Percentiles rank a stretch among this genome's conserved stretches.
These are phyloP conservation scores for Phyllosticta ampelicida DNA, from an alignment of 2,329 filamentous ascomycete species.

Conservation along the genomic window DNA sequence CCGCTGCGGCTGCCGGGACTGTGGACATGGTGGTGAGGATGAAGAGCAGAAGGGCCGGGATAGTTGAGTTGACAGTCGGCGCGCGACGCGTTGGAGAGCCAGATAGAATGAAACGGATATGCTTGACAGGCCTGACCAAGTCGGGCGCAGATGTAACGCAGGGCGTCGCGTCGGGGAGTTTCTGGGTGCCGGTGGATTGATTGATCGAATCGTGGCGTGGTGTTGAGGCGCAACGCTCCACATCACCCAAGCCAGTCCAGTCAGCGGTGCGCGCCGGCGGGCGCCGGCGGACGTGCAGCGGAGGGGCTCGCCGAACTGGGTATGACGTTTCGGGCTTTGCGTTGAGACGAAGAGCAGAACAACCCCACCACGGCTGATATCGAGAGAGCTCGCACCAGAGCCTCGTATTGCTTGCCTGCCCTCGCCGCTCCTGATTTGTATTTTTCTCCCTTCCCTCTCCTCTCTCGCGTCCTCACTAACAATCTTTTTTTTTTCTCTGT, in stretches of 20 bases:
- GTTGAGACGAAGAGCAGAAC: constrained; percentile 5
- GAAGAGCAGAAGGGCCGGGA: background rate
- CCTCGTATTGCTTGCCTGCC: background rate
- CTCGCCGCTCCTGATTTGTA: background rate
- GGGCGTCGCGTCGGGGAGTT: background rate
- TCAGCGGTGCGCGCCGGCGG: no score
- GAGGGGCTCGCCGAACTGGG: background rate
- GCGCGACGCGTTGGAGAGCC: background rate
- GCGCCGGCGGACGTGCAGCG: background rate
- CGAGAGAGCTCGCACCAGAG: constrained; percentile 3
- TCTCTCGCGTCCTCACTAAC: background rate
- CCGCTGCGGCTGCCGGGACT: background rate
- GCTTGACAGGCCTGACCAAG: background rate
- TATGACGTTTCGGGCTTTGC: constrained; percentile 9
- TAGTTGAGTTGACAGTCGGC: background rate
- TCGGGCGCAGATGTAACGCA: background rate
- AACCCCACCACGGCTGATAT: constrained; percentile 9
- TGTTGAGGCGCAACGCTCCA: background rate
- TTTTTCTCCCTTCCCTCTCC: background rate
- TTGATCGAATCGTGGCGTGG: background rate
- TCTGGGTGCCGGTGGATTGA: background rate
- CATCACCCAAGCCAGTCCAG: no score
- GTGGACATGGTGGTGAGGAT: background rate
- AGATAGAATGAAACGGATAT: background rate
- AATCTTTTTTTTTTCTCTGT: background rate